phyloP scores from a whole-genome alignment of 1,284 basidiomycete species.

The Ceratobasidium sp. region DNA sequence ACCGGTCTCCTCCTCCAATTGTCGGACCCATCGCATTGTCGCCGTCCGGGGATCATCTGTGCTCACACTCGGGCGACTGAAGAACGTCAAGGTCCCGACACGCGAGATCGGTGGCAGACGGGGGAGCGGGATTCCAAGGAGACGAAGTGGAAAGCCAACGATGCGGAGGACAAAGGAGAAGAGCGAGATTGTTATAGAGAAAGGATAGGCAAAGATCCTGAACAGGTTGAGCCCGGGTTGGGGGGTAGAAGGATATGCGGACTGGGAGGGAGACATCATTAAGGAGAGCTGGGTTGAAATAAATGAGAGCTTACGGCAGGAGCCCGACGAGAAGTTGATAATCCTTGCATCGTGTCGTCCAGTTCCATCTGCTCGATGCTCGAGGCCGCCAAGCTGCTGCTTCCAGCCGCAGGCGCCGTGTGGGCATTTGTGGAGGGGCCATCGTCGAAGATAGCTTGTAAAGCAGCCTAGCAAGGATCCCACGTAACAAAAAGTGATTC shows the following conservation, averaged over 20 bases:
- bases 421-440: slow-evolving; percentile 49
- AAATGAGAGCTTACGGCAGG: slow-evolving; percentile 39
- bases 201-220: slow-evolving; percentile 48
- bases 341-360: slow-evolving; percentile 64
- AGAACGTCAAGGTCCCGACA: slow-evolving; percentile 23
- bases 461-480: slow-evolving; percentile 63
- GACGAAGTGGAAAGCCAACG: slow-evolving; percentile 56
- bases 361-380: slow-evolving; percentile 58
- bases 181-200: slow-evolving; percentile 59
- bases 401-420: slow-evolving; percentile 48
- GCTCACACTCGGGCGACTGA: slow-evolving; percentile 39
- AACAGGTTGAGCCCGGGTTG: slow-evolving; percentile 49
- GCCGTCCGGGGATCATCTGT: slow-evolving; percentile 60
- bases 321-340: slow-evolving; percentile 48
- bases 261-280: slow-evolving; percentile 43
- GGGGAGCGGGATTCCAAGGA: slow-evolving; percentile 66
- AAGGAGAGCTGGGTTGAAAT: background rate
- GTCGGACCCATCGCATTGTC: slow-evolving; percentile 76
- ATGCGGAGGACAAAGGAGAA: slow-evolving; percentile 65
- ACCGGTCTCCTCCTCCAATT: slow-evolving; percentile 83
- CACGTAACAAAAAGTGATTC: slow-evolving; percentile 28
- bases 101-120: slow-evolving; percentile 52
- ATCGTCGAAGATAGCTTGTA: slow-evolving; percentile 67
- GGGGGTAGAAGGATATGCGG: slow-evolving; percentile 47
- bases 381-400: slow-evolving; percentile 45